phyloP scores from a whole-genome alignment of 345 rosid genomes.

The Psidium guajava region DNA sequence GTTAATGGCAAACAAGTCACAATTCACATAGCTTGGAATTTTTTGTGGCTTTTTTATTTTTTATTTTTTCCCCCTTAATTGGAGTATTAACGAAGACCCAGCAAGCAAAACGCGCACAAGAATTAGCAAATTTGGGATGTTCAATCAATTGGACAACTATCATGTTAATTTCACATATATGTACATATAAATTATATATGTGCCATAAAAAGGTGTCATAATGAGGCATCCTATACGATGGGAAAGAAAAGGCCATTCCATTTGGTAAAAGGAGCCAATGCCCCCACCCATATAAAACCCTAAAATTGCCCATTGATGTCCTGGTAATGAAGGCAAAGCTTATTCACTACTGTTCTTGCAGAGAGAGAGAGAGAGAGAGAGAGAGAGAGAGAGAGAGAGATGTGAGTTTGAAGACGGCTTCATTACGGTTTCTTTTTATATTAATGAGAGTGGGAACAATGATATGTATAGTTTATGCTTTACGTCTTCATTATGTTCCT shows the following conservation, averaged over 20 bases:
- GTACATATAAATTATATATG: not conserved
- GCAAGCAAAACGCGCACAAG: not conserved
- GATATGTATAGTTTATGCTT: not conserved
- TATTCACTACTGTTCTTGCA: not conserved
- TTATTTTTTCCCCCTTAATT: not conserved
- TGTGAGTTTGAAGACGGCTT: not conserved
- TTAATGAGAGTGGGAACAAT: not conserved
- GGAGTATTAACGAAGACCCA: not conserved
- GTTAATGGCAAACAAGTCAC: no score
- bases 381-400: not conserved
- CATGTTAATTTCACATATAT: not conserved
- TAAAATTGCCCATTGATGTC: not conserved
- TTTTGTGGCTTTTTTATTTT: not conserved
- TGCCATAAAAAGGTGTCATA: not conserved
- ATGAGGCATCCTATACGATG: not conserved
- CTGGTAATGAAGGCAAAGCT: not conserved
- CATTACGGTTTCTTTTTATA: not conserved
- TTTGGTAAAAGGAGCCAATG: not conserved
- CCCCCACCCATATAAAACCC: not conserved
- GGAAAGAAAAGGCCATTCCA: not conserved
- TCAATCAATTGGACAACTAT: not conserved
- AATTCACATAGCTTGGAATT: no score
- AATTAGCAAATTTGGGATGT: not conserved
- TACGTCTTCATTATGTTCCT: not conserved
- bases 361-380: no score